A percentile compares a stretch with the other conserved stretches of the same genome.
These are phyloP conservation scores for Stropharia rugosoannulata DNA, from an alignment of 768 basidiomycete genomes.

Conservation along the genomic window DNA sequence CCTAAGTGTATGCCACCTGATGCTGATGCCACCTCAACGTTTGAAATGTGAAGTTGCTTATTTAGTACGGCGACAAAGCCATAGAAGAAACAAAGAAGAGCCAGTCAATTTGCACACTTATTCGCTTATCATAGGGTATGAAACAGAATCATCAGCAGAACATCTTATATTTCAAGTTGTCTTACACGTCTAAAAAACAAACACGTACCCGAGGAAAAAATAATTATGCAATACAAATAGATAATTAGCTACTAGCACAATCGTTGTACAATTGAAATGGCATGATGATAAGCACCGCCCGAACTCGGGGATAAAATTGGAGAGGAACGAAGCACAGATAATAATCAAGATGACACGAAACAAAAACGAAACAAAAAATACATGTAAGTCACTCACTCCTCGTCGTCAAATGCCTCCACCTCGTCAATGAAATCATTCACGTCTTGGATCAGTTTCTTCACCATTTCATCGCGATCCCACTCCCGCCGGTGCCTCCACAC, in stretches of 20 bases:
- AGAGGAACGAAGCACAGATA: not conserved
- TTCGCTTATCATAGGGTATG: not conserved
- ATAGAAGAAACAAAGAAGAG: not conserved
- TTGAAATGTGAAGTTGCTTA: not conserved
- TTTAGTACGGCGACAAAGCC: not conserved
- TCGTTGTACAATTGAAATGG: slow-evolving; percentile 6
- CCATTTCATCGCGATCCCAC: slow-evolving; percentile 77
- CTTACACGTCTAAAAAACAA: not conserved
- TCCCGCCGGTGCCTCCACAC: slow-evolving; percentile 83
- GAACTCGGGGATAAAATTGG: not conserved
- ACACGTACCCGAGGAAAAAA: not conserved
- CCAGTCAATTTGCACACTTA: too few species aligned
- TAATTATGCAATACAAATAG: slow-evolving; percentile 5
- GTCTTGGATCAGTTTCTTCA: slow-evolving; percentile 56
- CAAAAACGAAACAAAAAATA: not conserved
- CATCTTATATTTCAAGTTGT: not conserved
- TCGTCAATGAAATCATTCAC: slow-evolving; percentile 69
- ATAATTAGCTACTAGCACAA: slow-evolving; percentile 7
- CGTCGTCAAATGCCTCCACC: slow-evolving; percentile 32
- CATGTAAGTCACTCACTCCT: not conserved
- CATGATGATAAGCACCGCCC: not conserved
- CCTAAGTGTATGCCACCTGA: too few species aligned
- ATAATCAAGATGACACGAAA: not conserved
- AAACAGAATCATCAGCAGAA: not conserved
- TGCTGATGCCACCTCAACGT: too few species aligned